Evolutionary conservation across 176 grass and related monocot genomes (phyloP).

Genomic region (Pontederia paniculata): DNA sequence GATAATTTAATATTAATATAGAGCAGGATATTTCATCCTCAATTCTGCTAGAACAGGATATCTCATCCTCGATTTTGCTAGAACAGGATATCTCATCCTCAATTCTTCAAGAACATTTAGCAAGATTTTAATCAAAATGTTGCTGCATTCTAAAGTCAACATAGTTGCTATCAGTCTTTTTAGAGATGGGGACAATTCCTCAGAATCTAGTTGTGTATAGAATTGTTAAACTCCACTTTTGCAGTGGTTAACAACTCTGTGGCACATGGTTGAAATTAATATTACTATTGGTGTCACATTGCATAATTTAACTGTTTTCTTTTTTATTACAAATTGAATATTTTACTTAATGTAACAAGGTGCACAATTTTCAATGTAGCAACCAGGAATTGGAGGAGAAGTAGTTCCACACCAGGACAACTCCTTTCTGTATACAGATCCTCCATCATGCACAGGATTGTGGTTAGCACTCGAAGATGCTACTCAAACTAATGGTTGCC

Average conservation of each 20-base stretch:
- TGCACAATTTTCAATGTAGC: slow-evolving; percentile 31
- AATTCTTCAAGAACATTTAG: too few species aligned
- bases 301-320: neutral
- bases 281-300: neutral
- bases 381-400: slow-evolving; percentile 98
- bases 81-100: too few species aligned
- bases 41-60: too few species aligned
- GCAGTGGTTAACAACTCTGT: neutral
- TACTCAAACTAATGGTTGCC: slow-evolving; percentile 60
- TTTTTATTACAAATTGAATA: neutral
- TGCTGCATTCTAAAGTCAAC: too few species aligned
- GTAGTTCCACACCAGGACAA: slow-evolving; percentile 94
- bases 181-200: too few species aligned
- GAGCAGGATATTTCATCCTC: too few species aligned
- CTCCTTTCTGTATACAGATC: slow-evolving; percentile 78
- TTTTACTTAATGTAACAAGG: slow-evolving; percentile 1
- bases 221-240: neutral
- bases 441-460: slow-evolving; percentile 67
- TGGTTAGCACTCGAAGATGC: slow-evolving; percentile 97
- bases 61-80: too few species aligned
- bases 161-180: too few species aligned
- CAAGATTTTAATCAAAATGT: too few species aligned
- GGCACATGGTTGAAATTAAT: neutral
- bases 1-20: too few species aligned
- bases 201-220: too few species aligned